These are phyloP conservation scores for Phytophthora brassicae DNA, from an alignment of 352 stramenopile genomes.

Conservation along the genomic window DNA sequence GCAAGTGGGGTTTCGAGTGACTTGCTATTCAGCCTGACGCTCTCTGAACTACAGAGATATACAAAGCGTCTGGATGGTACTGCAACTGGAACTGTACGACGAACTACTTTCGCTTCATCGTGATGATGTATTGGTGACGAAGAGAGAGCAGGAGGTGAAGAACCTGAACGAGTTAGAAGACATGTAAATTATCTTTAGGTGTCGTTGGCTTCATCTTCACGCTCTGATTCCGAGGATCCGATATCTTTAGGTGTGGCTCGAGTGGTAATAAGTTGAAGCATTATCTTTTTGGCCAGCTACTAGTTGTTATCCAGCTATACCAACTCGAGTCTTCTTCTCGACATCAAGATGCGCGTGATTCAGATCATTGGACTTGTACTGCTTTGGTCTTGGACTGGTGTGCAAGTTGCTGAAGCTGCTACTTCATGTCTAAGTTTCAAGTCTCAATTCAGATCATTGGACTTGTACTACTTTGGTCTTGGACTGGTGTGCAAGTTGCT, in stretches of 20 bases:
- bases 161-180: not conserved
- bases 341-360: slow-evolving; percentile 28
- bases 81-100: not conserved
- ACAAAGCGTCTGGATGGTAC: slow-evolving; percentile 4
- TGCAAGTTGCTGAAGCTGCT: slow-evolving; percentile 15
- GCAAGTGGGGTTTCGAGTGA: slow-evolving; percentile 10
- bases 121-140: not conserved
- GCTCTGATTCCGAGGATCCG: slow-evolving; percentile 23
- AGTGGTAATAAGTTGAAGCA: too few relatives aligned
- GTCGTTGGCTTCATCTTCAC: slow-evolving; percentile 12
- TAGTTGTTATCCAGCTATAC: not conserved
- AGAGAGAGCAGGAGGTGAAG: slow-evolving; percentile 1
- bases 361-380: slow-evolving; percentile 21
- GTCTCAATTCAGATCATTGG: slow-evolving; percentile 19
- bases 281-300: slow-evolving; percentile 11
- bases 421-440: too few relatives aligned
- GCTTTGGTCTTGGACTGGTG: slow-evolving; percentile 25
- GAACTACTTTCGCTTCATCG: not conserved
- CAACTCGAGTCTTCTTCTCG: not conserved
- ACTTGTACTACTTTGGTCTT: slow-evolving; percentile 27
- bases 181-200: slow-evolving; percentile 23
- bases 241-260: slow-evolving; percentile 30
- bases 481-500: slow-evolving; percentile 18
- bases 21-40: not conserved
- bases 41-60: slow-evolving; percentile 18